Percentiles rank a stretch among this genome's conserved stretches.
Evolutionary conservation across 768 basidiomycete genomes (phyloP).

Genomic region (Boletales sp.): DNA sequence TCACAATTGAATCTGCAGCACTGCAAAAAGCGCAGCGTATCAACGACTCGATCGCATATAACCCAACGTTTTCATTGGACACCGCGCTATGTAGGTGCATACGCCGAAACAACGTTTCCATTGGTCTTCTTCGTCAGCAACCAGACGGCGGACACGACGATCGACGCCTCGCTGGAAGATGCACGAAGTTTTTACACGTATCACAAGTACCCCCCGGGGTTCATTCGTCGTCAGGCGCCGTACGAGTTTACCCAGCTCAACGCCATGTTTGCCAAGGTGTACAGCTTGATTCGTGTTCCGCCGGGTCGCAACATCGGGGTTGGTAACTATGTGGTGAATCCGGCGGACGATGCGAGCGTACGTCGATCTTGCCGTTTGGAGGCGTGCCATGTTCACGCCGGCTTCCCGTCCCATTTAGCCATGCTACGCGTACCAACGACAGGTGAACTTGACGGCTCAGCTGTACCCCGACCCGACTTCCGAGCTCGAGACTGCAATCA

Average conservation of each 20-base stretch:
- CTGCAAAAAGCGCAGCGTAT: slow-evolving; percentile 21
- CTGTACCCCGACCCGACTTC: slow-evolving; percentile 21
- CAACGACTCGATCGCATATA: slow-evolving; percentile 24
- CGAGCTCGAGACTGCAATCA: slow-evolving; percentile 21
- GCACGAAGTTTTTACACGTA: slow-evolving; percentile 19
- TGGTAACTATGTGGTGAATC: slow-evolving; percentile 13
- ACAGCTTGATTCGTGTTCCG: neutral
- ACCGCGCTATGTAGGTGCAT: slow-evolving; percentile 9
- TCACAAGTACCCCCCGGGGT: slow-evolving; percentile 18
- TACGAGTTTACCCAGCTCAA: slow-evolving; percentile 5
- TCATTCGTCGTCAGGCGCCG: slow-evolving; percentile 15
- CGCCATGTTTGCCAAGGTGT: slow-evolving; percentile 1
- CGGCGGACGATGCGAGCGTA: slow-evolving; percentile 10
- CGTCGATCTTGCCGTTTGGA: no score
- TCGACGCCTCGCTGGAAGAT: slow-evolving; percentile 5
- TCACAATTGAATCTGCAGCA: slow-evolving; percentile 21
- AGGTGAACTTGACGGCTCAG: slow-evolving; percentile 15
- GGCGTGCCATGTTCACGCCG: no score
- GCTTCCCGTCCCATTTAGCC: neutral
- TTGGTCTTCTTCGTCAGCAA: slow-evolving; percentile 24
- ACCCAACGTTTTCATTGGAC: slow-evolving; percentile 21
- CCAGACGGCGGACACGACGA: slow-evolving; percentile 18
- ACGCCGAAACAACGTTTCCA: slow-evolving; percentile 22
- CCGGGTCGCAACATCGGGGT: slow-evolving; percentile 18
- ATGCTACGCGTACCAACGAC: slow-evolving; percentile 20